Conservation (phyloP, 2,329 filamentous ascomycete species). For the Fonsecaea pugnacius region DNA sequence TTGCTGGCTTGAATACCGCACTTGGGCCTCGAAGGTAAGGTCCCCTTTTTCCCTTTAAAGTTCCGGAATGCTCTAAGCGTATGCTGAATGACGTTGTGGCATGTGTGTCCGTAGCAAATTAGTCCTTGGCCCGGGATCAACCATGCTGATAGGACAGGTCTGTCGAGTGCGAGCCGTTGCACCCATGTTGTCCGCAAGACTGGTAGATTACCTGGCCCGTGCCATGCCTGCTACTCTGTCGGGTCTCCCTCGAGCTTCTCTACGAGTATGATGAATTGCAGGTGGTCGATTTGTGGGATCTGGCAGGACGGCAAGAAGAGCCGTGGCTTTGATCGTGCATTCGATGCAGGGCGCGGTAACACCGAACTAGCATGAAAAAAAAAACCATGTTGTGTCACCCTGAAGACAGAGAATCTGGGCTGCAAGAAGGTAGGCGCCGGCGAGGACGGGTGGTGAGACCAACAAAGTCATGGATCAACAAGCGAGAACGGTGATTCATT, state of each 20-base stretch:
- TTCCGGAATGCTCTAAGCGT: slow-evolving; percentile 25
- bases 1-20: background rate
- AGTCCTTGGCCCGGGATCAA: slow-evolving; percentile 10
- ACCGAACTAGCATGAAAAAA: background rate
- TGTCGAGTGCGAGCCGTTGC: slow-evolving; percentile 25
- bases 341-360: background rate
- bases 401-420: background rate
- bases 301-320: slow-evolving; percentile 18
- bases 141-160: slow-evolving; percentile 20
- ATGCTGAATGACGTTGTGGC: slow-evolving; percentile 28
- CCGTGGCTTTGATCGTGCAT: slow-evolving; percentile 15
- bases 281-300: slow-evolving; percentile 4
- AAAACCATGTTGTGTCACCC: slow-evolving; percentile 5
- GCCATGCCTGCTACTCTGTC: slow-evolving; percentile 20
- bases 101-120: slow-evolving; percentile 9
- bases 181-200: slow-evolving; percentile 17
- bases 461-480: slow-evolving; percentile 18
- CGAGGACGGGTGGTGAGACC: slow-evolving; percentile 3
- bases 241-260: background rate
- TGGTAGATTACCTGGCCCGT: slow-evolving; percentile 20
- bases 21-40: background rate
- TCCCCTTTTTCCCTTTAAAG: slow-evolving; percentile 12
- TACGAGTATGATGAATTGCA: background rate
- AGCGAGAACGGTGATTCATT: slow-evolving; percentile 18
- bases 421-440: background rate